These are phyloP conservation scores for Bryum argenteum DNA, from an alignment of 225 moss, liverwort and hornwort species.

Conservation along the genomic window DNA sequence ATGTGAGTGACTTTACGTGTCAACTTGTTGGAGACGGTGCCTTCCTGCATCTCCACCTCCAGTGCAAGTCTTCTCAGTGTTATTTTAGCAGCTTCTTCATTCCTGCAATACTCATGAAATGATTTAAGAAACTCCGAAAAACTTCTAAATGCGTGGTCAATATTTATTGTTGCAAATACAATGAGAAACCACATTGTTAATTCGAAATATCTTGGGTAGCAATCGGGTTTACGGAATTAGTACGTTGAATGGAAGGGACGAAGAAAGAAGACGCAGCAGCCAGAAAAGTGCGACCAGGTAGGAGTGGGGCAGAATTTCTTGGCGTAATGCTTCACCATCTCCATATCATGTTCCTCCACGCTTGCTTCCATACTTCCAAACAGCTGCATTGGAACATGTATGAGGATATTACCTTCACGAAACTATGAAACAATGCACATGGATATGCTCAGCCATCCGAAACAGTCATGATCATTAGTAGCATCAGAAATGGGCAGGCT, in stretches of 20 bases:
- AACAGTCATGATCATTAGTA: not conserved
- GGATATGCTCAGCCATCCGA: not conserved
- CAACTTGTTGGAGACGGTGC: slow-evolving; percentile 53
- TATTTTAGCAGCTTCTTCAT: slow-evolving; percentile 62
- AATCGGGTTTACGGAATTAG: not conserved
- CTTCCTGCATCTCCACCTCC: slow-evolving; percentile 87
- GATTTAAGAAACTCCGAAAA: slow-evolving; percentile 9
- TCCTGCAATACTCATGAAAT: slow-evolving; percentile 51
- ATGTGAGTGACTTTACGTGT: slow-evolving; percentile 71
- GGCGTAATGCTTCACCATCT: slow-evolving; percentile 56
- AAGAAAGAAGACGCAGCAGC: slow-evolving; percentile 76
- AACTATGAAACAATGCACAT: not conserved
- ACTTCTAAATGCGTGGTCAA: not conserved
- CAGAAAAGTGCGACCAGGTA: slow-evolving; percentile 65
- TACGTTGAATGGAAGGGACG: slow-evolving; percentile 74
- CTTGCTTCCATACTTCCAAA: slow-evolving; percentile 58
- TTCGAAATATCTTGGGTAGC: slow-evolving; percentile 1
- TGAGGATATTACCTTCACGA: slow-evolving; percentile 17
- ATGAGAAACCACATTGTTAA: not conserved
- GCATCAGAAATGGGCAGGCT: slow-evolving; percentile 1
- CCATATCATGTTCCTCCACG: slow-evolving; percentile 51
- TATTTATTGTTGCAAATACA: not conserved
- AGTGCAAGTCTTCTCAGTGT: slow-evolving; percentile 73
- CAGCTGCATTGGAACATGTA: slow-evolving; percentile 46
- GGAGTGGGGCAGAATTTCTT: slow-evolving; percentile 72